These are phyloP conservation scores for Solanum rostratum DNA, from an alignment of 257 asterid species.

Conservation along the genomic window DNA sequence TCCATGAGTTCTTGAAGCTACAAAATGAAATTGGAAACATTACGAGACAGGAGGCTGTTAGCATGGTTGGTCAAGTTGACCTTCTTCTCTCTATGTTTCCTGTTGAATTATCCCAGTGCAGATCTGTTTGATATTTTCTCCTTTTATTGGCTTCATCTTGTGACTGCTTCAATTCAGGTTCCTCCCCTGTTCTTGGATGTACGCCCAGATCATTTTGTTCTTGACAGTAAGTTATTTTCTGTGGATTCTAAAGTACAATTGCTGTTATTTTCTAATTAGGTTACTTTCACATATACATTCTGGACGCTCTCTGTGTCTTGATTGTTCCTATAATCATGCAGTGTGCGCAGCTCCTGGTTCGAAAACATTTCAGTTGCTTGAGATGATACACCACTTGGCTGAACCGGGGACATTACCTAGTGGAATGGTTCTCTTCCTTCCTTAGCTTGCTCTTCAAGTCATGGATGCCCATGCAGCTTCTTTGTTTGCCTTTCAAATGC, in stretches of 20 bases:
- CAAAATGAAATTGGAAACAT: slow-evolving; percentile 89
- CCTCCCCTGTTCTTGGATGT: slow-evolving; percentile 79
- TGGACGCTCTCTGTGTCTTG: slow-evolving; percentile 4
- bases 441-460: not conserved
- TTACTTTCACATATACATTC: not conserved
- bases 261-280: not conserved
- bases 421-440: slow-evolving; percentile 47
- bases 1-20: slow-evolving; percentile 90
- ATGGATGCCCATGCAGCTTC: not conserved
- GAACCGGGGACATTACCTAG: slow-evolving; percentile 56
- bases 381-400: slow-evolving; percentile 56
- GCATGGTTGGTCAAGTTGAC: slow-evolving; percentile 49
- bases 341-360: slow-evolving; percentile 93
- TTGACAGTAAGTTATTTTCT: slow-evolving; percentile 57
- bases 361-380: slow-evolving; percentile 71
- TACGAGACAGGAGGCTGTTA: slow-evolving; percentile 79
- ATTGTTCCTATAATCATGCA: slow-evolving; percentile 28
- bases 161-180: slow-evolving; percentile 35
- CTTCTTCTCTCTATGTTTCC: not conserved
- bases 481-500: not conserved
- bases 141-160: not conserved
- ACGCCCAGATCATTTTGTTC: slow-evolving; percentile 61
- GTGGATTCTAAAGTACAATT: not conserved
- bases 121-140: not conserved
- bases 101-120: not conserved